These are phyloP conservation scores for Aspergillus niger DNA, from an alignment of 2,329 filamentous ascomycete genomes.

Conservation along the genomic window DNA sequence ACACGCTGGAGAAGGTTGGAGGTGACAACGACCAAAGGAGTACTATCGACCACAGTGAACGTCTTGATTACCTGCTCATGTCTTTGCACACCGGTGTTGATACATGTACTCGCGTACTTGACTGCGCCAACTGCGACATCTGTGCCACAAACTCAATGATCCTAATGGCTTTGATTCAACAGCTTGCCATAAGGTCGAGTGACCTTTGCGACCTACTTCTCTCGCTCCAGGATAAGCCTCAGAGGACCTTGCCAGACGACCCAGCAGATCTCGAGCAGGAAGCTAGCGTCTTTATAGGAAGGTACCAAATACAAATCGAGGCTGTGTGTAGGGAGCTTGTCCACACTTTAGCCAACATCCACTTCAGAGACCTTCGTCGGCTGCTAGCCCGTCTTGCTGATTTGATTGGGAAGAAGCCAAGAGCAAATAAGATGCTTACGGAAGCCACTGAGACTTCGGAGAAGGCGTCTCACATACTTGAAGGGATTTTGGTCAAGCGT, in stretches of 20 bases:
- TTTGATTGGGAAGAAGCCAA: neutral
- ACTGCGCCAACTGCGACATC: neutral
- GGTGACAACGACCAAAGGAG: neutral
- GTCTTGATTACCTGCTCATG: neutral
- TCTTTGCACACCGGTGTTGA: neutral
- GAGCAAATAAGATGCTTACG: neutral
- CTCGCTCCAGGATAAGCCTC: neutral
- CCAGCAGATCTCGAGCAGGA: neutral
- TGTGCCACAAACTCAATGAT: conserved; percentile 3
- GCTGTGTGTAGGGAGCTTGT: neutral
- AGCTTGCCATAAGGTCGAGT: neutral
- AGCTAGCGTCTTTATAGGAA: neutral
- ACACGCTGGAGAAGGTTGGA: conserved; percentile 1
- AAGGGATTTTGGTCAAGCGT: neutral
- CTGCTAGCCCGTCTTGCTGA: neutral
- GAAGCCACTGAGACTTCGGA: neutral
- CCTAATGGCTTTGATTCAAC: neutral
- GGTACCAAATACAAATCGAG: neutral
- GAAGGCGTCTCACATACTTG: neutral
- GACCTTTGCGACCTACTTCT: neutral
- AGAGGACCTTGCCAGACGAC: neutral
- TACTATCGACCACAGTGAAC: neutral
- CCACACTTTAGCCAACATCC: neutral
- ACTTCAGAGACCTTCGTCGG: neutral
- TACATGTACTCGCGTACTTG: neutral